phyloP scores from a whole-genome alignment of 202 grass and related monocot genomes.

The Eragrostis tef region DNA sequence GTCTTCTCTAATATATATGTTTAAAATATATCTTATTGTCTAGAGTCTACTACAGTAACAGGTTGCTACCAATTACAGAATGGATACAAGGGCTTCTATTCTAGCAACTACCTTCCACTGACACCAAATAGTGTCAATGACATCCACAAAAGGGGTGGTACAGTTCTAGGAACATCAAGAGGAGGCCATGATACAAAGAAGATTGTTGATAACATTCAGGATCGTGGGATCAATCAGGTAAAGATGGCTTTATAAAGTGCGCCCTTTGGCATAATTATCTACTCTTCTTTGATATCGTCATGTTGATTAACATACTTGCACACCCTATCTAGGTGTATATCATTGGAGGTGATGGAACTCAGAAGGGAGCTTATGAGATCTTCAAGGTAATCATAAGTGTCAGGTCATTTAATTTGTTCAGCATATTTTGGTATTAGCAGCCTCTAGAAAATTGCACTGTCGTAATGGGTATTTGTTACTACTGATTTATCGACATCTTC shows the following conservation, averaged over 20 bases:
- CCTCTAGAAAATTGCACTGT: not conserved
- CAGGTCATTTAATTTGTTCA: not conserved
- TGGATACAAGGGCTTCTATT: slow-evolving; percentile 98
- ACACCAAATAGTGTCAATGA: slow-evolving; percentile 89
- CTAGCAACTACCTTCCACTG: slow-evolving; percentile 77
- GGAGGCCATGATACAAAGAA: slow-evolving; percentile 93
- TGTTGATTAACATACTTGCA: slow-evolving; percentile 38
- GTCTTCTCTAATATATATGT: not conserved
- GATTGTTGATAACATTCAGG: slow-evolving; percentile 93
- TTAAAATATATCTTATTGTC: slow-evolving; percentile 1
- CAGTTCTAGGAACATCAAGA: slow-evolving; percentile 86
- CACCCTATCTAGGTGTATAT: slow-evolving; percentile 71
- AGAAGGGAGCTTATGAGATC: slow-evolving; percentile 88
- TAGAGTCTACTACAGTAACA: slow-evolving; percentile 13
- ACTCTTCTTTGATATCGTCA: slow-evolving; percentile 34
- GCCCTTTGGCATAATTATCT: slow-evolving; percentile 24
- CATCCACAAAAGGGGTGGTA: slow-evolving; percentile 94
- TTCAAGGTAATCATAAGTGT: slow-evolving; percentile 62
- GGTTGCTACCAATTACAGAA: slow-evolving; percentile 55
- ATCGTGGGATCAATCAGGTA: slow-evolving; percentile 97
- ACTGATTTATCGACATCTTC: too few relatives aligned
- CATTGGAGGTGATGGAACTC: slow-evolving; percentile 91
- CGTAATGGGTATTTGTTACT: not conserved
- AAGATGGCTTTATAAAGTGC: slow-evolving; percentile 27
- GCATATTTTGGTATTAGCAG: not conserved